Evolutionary conservation across 805 yeast species (phyloP).

Genomic region (Maudiozyma saulgeensis): DNA sequence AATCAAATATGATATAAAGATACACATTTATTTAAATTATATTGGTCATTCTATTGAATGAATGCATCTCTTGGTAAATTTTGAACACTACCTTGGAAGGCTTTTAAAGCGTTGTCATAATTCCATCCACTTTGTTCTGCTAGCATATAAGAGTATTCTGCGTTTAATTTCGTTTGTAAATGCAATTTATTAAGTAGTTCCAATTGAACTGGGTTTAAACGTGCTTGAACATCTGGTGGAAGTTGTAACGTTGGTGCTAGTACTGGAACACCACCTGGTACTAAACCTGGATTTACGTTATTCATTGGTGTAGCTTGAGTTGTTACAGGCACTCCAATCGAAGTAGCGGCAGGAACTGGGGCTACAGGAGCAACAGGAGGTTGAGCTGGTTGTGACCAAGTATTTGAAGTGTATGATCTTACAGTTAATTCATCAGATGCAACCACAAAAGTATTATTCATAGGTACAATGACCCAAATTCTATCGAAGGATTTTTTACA

Average conservation of each 20-base stretch:
- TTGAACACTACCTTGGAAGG: slow-evolving; percentile 59
- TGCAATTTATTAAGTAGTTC: slow-evolving; percentile 56
- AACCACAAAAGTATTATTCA: slow-evolving; percentile 58
- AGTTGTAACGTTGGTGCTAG: slow-evolving; percentile 32
- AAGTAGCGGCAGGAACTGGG: not conserved
- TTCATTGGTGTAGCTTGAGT: not conserved
- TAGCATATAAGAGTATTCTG: slow-evolving; percentile 74
- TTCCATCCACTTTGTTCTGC: slow-evolving; percentile 86
- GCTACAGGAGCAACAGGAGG: not conserved
- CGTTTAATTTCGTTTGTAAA: slow-evolving; percentile 61
- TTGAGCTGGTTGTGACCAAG: slow-evolving; percentile 37
- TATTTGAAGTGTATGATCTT: slow-evolving; percentile 48
- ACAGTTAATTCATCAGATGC: slow-evolving; percentile 77
- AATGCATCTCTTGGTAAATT: slow-evolving; percentile 54
- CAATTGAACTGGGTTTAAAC: slow-evolving; percentile 46
- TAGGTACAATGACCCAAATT: slow-evolving; percentile 64
- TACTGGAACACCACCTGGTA: slow-evolving; percentile 1
- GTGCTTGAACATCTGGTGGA: slow-evolving; percentile 45
- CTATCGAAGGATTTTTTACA: slow-evolving; percentile 78
- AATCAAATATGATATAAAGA: not conserved
- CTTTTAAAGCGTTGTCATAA: slow-evolving; percentile 54
- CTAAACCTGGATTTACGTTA: not conserved
- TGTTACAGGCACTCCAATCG: not conserved
- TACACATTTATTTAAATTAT: not conserved
- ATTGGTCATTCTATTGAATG: slow-evolving; percentile 12